phyloP scores from a whole-genome alignment of 73 alveolate genomes.

The Paraurostyla sp. region DNA sequence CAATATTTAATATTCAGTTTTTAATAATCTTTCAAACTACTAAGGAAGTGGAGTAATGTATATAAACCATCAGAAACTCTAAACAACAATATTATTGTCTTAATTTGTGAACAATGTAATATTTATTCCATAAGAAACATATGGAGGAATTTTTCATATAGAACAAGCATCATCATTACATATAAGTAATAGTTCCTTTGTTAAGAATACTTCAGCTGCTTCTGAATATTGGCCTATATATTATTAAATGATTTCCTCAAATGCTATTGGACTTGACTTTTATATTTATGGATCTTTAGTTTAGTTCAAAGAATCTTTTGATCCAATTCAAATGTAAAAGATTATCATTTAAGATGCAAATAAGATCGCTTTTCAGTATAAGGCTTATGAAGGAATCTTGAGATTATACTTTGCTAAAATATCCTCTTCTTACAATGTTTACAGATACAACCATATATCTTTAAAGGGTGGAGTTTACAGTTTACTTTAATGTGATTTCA shows the following conservation, averaged over 20 bases:
- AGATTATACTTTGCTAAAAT: background rate
- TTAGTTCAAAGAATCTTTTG: background rate
- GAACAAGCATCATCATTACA: background rate
- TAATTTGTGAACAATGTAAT: too few species aligned
- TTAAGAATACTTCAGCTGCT: background rate
- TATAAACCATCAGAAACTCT: too few species aligned
- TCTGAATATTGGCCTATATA: constrained; percentile 11
- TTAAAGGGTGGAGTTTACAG: background rate
- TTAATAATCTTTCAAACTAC: background rate
- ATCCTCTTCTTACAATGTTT: background rate
- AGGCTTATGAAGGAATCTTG: background rate
- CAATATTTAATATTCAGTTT: too few species aligned
- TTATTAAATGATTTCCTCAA: background rate
- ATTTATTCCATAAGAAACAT: too few species aligned
- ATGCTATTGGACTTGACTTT: background rate
- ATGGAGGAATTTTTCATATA: background rate
- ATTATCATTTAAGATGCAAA: background rate
- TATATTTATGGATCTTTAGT: background rate
- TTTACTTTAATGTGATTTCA: background rate
- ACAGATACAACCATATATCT: background rate
- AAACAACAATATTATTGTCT: too few species aligned
- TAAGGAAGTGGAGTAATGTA: background rate
- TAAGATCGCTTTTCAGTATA: background rate
- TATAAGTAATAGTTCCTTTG: background rate
- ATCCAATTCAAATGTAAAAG: background rate